Conservation (phyloP, 2,329 filamentous ascomycete genomes). For the Claviceps digitariae region DNA sequence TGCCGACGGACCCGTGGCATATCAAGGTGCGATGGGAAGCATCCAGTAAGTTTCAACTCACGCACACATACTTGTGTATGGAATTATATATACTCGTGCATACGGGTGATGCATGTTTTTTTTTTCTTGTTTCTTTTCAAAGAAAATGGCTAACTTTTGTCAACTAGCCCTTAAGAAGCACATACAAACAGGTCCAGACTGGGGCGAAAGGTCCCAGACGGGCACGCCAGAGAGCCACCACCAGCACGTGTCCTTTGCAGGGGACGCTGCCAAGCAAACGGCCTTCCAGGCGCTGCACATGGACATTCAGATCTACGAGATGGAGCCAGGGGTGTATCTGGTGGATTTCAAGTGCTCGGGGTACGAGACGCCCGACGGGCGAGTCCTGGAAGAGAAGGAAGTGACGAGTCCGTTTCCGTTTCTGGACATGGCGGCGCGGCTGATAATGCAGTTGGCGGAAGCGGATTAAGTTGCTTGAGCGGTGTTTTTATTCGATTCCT, state of each 20-base stretch:
- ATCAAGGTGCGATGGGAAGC: conserved; percentile 84
- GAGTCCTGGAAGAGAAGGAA: conserved; percentile 77
- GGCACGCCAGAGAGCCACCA: conserved; percentile 24
- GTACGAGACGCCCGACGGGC: conserved; percentile 70
- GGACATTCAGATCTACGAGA: conserved; percentile 90
- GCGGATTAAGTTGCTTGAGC: conserved; percentile 42
- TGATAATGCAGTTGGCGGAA: conserved; percentile 88
- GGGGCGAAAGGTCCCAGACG: conserved; percentile 7
- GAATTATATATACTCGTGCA: neutral
- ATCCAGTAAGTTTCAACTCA: conserved; percentile 46
- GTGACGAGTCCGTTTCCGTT: conserved; percentile 93
- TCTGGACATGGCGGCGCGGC: conserved; percentile 77
- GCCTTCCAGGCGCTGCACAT: conserved; percentile 85
- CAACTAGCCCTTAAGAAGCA: conserved; percentile 7
- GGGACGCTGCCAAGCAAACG: conserved; percentile 28
- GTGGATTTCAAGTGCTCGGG: conserved; percentile 98
- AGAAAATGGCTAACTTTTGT: neutral
- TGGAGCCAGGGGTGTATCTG: conserved; percentile 84
- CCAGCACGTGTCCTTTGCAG: conserved; percentile 16
- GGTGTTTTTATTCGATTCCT: neutral
- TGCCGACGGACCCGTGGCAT: conserved; percentile 92
- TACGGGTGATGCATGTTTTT: no score
- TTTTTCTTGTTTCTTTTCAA: neutral
- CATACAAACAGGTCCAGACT: conserved; percentile 1
- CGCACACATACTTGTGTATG: neutral